Conservation (phyloP, 2,329 filamentous ascomycete genomes). For the Diaporthe aspalathi region DNA sequence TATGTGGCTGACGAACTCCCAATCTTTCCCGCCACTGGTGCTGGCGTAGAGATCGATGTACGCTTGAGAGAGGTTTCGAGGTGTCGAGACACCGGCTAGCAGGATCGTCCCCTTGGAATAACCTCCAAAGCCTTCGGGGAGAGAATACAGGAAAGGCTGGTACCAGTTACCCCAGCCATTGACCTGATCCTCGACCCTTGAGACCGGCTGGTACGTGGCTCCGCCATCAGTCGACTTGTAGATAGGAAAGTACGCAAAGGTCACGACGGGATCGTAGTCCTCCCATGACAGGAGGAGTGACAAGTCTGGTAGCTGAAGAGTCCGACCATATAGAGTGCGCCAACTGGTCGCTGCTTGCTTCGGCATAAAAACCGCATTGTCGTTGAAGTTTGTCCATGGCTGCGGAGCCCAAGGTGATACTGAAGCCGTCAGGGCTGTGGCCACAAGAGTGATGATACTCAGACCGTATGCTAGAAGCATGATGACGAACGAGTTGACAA, state of each 20-base stretch:
- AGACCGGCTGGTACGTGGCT: slow-evolving; percentile 70
- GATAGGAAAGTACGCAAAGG: slow-evolving; percentile 58
- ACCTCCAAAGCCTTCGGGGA: slow-evolving; percentile 66
- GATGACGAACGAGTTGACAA: too few species aligned
- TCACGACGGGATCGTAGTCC: slow-evolving; percentile 14
- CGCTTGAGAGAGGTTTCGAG: slow-evolving; percentile 70
- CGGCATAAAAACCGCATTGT: slow-evolving; percentile 6
- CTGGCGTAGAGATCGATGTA: slow-evolving; percentile 77
- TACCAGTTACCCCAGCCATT: slow-evolving; percentile 75
- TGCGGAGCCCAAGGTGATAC: background rate
- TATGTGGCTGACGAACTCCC: slow-evolving; percentile 75
- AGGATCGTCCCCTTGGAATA: slow-evolving; percentile 71
- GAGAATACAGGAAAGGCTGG: slow-evolving; percentile 74
- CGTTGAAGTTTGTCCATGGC: slow-evolving; percentile 5
- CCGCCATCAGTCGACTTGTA: slow-evolving; percentile 64
- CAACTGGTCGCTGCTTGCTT: background rate
- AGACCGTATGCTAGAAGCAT: too few species aligned
- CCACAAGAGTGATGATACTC: background rate
- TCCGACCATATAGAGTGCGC: slow-evolving; percentile 3
- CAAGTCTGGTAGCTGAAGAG: background rate
- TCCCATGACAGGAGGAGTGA: slow-evolving; percentile 26
- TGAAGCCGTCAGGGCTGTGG: background rate
- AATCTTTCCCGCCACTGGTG: slow-evolving; percentile 68
- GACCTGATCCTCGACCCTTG: slow-evolving; percentile 70
- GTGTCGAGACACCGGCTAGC: slow-evolving; percentile 66